These are phyloP conservation scores for Solanum pennellii DNA, from an alignment of 257 asterid species.

Conservation along the genomic window DNA sequence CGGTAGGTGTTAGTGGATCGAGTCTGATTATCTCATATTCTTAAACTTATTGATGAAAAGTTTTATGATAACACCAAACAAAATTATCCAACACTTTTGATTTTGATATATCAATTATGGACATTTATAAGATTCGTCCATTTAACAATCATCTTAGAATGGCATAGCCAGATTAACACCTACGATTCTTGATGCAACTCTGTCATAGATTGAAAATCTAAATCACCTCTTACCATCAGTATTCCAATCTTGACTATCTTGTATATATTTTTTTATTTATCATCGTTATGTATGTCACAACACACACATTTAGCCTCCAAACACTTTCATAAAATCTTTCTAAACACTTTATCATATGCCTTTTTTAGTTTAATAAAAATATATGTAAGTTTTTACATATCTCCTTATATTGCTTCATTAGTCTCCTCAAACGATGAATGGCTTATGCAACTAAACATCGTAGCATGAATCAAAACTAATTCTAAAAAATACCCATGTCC, in stretches of 20 bases:
- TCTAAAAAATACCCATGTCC: no score
- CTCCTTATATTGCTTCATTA: no score
- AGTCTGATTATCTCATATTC: background rate
- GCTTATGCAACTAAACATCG: no score
- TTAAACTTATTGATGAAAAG: no score
- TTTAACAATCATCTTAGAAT: background rate
- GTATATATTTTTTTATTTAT: background rate
- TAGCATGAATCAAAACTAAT: no score
- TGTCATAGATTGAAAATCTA: background rate
- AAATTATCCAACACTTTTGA: fast-evolving
- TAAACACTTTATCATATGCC: no score
- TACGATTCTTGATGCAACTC: background rate
- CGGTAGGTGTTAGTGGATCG: background rate
- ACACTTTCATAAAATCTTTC: background rate
- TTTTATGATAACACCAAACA: background rate
- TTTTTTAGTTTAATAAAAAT: no score
- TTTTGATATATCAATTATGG: background rate
- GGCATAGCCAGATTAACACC: background rate
- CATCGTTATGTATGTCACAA: no score
- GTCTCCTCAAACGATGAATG: no score
- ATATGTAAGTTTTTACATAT: no score
- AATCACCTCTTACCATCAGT: background rate
- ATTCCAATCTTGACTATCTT: no score
- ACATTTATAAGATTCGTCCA: background rate
- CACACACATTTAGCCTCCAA: background rate